Base-by-base conservation (phyloP, 139 green algal genomes). In the Volvox reticuliferus region DNA sequence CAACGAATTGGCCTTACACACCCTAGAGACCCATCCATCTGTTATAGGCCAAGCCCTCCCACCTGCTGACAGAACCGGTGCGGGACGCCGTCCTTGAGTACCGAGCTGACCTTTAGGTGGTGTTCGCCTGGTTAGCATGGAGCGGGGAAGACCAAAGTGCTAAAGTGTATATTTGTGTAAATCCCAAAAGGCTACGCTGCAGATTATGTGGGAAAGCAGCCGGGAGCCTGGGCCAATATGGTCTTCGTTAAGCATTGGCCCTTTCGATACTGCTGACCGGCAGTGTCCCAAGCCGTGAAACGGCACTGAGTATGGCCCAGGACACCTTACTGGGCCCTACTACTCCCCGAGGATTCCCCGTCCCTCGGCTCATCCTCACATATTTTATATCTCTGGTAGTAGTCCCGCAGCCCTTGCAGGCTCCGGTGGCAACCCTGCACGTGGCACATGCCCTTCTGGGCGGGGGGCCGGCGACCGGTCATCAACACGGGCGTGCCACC, bases 51-150 rank as follows among this genome's bases (percentile, higher is more conserved):
- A 55, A 55, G 18, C 44, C 68, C 2, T 94, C 95, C 61, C 95
- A 97, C 94, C 97, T 89, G 95, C 92, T 97, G 96, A 92, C 96
- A 97, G 92, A 97, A 97, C 33, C 96, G 93, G 88, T 97, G 92
- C 55, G 79, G 84, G 30, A 85, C 24, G 18, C 89, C 92, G 61
- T 94, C 92, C 21, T 91, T 91, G 30, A 94, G 76, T 30, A 94
- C 92, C n/a, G 77, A 86, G 79, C 61, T 79, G 69, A 92, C 92
- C 92, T 96, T 97, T n/a, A 96, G 88, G 85, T 97, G 95, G 79
- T 90, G 71, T 80, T 95, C 86, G 71, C 84, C 84, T 89, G 84
- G 30, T 14, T 18, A 21, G 71, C 71, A 36, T 36, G n/a, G 16
- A 21, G 71, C 71, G 13, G 19, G n/a, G 9, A 55, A 55, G 44